Conservation (phyloP, 148 eudicot species). For the Amaranthus cruentus region DNA sequence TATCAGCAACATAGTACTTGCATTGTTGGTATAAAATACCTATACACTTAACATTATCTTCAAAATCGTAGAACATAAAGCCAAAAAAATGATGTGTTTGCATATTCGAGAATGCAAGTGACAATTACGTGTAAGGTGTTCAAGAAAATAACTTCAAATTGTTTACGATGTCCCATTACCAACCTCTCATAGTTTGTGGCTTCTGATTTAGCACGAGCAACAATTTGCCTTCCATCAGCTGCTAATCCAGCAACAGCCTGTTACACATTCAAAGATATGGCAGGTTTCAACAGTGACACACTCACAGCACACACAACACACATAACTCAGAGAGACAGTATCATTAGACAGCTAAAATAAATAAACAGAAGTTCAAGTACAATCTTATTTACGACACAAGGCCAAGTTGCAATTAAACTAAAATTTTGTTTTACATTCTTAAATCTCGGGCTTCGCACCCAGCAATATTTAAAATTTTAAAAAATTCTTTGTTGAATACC, state of each 20-base stretch:
- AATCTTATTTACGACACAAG: neutral
- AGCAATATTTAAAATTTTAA: neutral
- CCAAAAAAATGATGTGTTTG: neutral
- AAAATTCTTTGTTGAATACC: neutral
- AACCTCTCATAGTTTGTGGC: conserved; percentile 49
- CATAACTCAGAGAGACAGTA: neutral
- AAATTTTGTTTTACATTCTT: neutral
- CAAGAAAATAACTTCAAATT: neutral
- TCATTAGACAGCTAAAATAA: neutral
- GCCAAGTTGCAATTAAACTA: too few relatives aligned
- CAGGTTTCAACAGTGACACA: neutral
- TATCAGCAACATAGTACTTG: neutral
- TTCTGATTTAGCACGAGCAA: conserved; percentile 48
- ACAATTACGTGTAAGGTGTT: too few relatives aligned
- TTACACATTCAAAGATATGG: conserved; percentile 2
- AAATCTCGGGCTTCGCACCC: neutral
- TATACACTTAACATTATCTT: neutral
- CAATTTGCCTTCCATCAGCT: conserved; percentile 52
- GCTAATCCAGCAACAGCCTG: conserved; percentile 55
- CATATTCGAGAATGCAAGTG: neutral
- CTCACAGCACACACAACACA: neutral
- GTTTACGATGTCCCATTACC: conserved; percentile 1
- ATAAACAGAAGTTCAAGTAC: neutral
- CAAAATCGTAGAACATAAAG: neutral
- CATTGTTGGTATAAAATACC: neutral